Percentiles rank a stretch among this genome's conserved stretches.
Conservation (phyloP, 257 asterid genomes). For the Orobanche coerulescens region DNA sequence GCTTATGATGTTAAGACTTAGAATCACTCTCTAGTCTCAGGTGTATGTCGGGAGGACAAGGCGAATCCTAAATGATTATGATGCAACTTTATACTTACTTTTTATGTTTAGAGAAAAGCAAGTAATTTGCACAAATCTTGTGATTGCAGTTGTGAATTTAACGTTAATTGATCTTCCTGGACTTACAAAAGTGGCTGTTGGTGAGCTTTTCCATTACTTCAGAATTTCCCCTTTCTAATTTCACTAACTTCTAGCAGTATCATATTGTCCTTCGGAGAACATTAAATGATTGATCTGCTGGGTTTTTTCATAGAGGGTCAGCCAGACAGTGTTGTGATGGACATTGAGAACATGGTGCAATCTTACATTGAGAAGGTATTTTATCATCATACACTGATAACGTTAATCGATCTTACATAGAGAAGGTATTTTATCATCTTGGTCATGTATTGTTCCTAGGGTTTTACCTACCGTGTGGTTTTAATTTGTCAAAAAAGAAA, state of each 20-base stretch:
- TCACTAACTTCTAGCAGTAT: not conserved
- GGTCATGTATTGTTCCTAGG: not conserved
- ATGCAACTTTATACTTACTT: slow-evolving; percentile 5
- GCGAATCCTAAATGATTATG: not conserved
- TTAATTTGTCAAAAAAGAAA: not conserved
- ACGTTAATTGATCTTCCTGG: slow-evolving; percentile 97
- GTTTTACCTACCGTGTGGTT: not conserved
- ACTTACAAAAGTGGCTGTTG: slow-evolving; percentile 95
- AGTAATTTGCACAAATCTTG: slow-evolving; percentile 20
- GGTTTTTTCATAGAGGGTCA: slow-evolving; percentile 66
- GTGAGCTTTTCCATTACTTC: slow-evolving; percentile 42
- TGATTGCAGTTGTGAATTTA: slow-evolving; percentile 83
- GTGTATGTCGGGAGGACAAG: slow-evolving; percentile 3
- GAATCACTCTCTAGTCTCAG: not conserved
- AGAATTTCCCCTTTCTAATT: not conserved
- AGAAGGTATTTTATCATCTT: slow-evolving; percentile 54
- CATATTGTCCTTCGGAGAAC: not conserved
- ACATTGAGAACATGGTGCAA: slow-evolving; percentile 94
- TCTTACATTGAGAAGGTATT: slow-evolving; percentile 91
- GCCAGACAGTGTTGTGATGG: slow-evolving; percentile 81
- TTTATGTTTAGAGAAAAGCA: slow-evolving; percentile 19
- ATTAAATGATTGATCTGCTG: slow-evolving; percentile 17
- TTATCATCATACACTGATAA: slow-evolving; percentile 54
- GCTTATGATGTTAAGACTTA: slow-evolving; percentile 6
- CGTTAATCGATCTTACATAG: slow-evolving; percentile 89